Evolutionary conservation across 257 asterid species (phyloP), one percentile per base, ranked within the genome.

Genomic region (Solanum sitiens): DNA sequence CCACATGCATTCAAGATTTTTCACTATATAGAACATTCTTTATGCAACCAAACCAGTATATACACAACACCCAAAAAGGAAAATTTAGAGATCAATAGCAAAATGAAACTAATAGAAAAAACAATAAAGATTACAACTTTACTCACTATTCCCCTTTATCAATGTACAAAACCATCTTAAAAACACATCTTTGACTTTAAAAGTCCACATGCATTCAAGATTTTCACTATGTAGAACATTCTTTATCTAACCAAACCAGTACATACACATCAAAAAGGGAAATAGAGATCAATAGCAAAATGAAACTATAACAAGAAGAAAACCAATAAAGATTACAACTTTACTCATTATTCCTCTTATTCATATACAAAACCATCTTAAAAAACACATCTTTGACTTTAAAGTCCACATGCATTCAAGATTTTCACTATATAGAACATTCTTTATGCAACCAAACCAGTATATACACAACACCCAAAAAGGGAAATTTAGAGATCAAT

Each of bases 381-480:
- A 42, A 40, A 39, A 20, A 71, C 27, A 88, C 61, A 37, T 2
- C 47, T 53, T 84, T 63, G 32, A 83, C 88, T 82, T 53, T 76
- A 86, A 87, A 85, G 72, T 82, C 67, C 88, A 87, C 93, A 92
- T 90, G 93, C 94, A 91, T 75, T 88, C 89, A 87, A 89, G 61
- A 85, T 61, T 83, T 70, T 45, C 65, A 44, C 65, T 44, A 21
- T 35, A 30, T 35, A 44, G 35, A 77, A 76, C 65, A 87, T 83
- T 68, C 21, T 53, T 90, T 50, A 72, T 32, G 86, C 39, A 59
- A 63, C 37, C 87, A 67, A 35, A 35, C 39, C 39, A 35, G 39
- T 35, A 35, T 7, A 45, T 83, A 88, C 67, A 6, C 56, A 45
- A 79, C 0, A 44, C 39, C 84, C 84, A n/a, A 8, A 2, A 67